A percentile compares a stretch with the other conserved stretches of the same genome.
Evolutionary conservation across 495 filamentous ascomycete species (phyloP).

Genomic region (Hyphodiscus hymeniophilus): DNA sequence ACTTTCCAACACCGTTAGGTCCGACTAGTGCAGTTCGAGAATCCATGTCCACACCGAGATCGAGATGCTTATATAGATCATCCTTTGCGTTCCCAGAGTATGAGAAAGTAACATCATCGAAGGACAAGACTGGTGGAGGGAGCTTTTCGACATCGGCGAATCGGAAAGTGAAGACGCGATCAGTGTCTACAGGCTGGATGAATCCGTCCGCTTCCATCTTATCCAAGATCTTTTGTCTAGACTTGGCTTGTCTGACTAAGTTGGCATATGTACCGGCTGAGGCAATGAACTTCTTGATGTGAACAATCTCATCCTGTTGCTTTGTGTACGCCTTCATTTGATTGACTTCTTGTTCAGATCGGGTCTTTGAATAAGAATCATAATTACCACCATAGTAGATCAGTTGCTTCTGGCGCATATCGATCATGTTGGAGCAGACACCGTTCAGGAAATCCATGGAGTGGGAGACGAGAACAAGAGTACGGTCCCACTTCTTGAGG

Average conservation of each 20-base stretch:
- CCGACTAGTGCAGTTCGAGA: slow-evolving; percentile 94
- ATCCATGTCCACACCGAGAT: slow-evolving; percentile 99
- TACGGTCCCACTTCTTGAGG: slow-evolving; percentile 98
- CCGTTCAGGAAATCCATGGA: slow-evolving; percentile 98
- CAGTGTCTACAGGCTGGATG: slow-evolving; percentile 79
- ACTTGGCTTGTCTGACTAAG: slow-evolving; percentile 97
- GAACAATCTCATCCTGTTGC: slow-evolving; percentile 96
- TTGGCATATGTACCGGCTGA: slow-evolving; percentile 99
- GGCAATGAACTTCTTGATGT: slow-evolving; percentile 99
- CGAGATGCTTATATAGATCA: slow-evolving; percentile 90
- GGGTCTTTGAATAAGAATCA: slow-evolving; percentile 95
- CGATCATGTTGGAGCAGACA: slow-evolving; percentile 97
- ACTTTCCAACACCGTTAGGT: slow-evolving; percentile 99
- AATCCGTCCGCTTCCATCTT: slow-evolving; percentile 99
- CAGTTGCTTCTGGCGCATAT: slow-evolving; percentile 86
- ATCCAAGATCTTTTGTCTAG: slow-evolving; percentile 98
- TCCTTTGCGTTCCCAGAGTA: slow-evolving; percentile 86
- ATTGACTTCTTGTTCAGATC: slow-evolving; percentile 90
- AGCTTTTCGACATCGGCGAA: slow-evolving; percentile 99
- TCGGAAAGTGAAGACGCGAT: slow-evolving; percentile 94
- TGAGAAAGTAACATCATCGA: slow-evolving; percentile 96
- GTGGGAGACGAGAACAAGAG: slow-evolving; percentile 95
- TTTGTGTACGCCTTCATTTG: slow-evolving; percentile 98
- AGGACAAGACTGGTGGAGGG: slow-evolving; percentile 89
- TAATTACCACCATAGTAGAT: slow-evolving; percentile 99